These are phyloP conservation scores for Eutypa lata DNA, from an alignment of 2,329 filamentous ascomycete genomes.

Conservation along the genomic window DNA sequence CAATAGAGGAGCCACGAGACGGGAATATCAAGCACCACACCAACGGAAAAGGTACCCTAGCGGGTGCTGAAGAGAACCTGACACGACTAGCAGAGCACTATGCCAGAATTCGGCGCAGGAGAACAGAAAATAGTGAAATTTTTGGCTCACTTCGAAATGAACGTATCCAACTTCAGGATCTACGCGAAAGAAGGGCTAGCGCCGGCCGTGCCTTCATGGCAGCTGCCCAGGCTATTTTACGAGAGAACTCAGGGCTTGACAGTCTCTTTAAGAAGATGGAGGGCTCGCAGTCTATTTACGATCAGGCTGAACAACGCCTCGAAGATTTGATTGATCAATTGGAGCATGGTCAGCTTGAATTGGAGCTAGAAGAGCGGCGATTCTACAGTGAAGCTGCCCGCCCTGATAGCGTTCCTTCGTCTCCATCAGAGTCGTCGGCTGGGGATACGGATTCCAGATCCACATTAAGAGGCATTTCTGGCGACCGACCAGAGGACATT, in stretches of 20 bases:
- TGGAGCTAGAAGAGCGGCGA: slow-evolving; percentile 19
- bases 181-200: slow-evolving; percentile 21
- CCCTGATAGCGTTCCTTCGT: slow-evolving; percentile 7
- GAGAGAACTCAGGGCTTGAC: slow-evolving; percentile 13
- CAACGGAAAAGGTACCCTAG: neutral
- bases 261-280: slow-evolving; percentile 22
- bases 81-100: slow-evolving; percentile 17
- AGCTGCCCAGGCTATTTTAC: slow-evolving; percentile 19
- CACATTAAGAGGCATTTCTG: slow-evolving; percentile 25
- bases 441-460: neutral
- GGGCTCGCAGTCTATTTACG: slow-evolving; percentile 13
- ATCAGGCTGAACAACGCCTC: slow-evolving; percentile 24
- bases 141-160: slow-evolving; percentile 17
- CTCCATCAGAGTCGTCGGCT: neutral
- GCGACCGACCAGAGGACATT: slow-evolving; percentile 33
- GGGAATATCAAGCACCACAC: neutral
- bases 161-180: slow-evolving; percentile 15
- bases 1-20: neutral
- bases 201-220: slow-evolving; percentile 23
- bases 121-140: slow-evolving; percentile 14
- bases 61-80: slow-evolving; percentile 4
- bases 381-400: slow-evolving; percentile 22
- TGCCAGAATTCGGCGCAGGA: slow-evolving; percentile 12
- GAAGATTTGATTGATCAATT: slow-evolving; percentile 25
- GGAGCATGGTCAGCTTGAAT: slow-evolving; percentile 17